Conservation (phyloP, 1,139 yeast species). For the Spathaspora sp. region DNA sequence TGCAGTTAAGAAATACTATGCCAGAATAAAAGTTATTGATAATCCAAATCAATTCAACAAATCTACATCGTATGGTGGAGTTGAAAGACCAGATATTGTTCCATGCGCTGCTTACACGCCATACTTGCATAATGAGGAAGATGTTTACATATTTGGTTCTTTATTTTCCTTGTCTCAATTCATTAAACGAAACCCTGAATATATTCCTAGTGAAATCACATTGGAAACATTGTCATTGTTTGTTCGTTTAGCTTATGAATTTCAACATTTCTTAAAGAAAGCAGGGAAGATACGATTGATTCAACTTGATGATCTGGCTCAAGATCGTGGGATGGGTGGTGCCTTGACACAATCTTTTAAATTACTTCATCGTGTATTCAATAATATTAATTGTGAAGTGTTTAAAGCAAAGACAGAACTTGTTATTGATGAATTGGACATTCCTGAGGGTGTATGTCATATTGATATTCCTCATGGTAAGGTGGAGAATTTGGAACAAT, state of each 20-base stretch:
- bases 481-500: not conserved
- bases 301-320: not conserved
- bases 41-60: slow-evolving; percentile 1
- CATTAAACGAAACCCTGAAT: slow-evolving; percentile 1
- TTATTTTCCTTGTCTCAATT: slow-evolving; percentile 3
- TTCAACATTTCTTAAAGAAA: not conserved
- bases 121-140: not conserved
- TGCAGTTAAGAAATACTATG: slow-evolving; percentile 2
- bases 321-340: not conserved
- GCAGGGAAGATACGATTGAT: not conserved
- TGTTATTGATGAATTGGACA: not conserved
- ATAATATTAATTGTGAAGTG: not conserved
- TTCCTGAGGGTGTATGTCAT: not conserved
- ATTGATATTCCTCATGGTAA: not conserved
- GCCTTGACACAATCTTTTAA: not conserved
- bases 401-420: not conserved
- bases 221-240: slow-evolving; percentile 2
- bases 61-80: slow-evolving; percentile 3
- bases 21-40: not conserved
- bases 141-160: slow-evolving; percentile 3
- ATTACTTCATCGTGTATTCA: not conserved
- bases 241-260: not conserved
- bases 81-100: not conserved
- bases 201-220: slow-evolving; percentile 1
- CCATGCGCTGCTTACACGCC: not conserved